Evolutionary conservation across 2,329 filamentous ascomycete genomes (phyloP).

Genomic region (Alternaria atra): DNA sequence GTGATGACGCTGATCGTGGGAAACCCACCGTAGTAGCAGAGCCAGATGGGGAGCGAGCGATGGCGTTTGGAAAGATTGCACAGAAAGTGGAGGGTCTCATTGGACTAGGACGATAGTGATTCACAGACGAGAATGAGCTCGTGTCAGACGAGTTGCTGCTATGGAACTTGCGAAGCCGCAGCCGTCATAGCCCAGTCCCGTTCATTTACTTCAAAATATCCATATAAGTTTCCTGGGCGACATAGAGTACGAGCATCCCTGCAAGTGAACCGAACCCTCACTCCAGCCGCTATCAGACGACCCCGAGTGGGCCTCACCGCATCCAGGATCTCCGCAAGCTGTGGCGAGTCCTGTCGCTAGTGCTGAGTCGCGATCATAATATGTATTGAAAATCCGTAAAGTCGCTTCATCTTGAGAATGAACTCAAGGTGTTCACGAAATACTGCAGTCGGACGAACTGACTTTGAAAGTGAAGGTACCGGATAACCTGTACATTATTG

Average conservation of each 20-base stretch:
- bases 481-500: too few species aligned
- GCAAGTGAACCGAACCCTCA: not conserved
- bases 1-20: slow-evolving; percentile 84
- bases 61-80: slow-evolving; percentile 77
- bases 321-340: not conserved
- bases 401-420: too few species aligned
- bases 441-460: too few species aligned
- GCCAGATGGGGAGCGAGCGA: slow-evolving; percentile 75
- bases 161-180: too few species aligned
- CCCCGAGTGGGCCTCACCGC: not conserved
- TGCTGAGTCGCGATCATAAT: too few species aligned
- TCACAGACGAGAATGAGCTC: too few species aligned
- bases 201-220: not conserved
- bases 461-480: too few species aligned
- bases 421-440: too few species aligned
- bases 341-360: too few species aligned
- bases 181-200: not conserved
- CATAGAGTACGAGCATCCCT: not conserved
- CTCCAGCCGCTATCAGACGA: not conserved
- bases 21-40: slow-evolving; percentile 91
- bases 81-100: slow-evolving; percentile 53
- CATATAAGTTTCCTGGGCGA: not conserved
- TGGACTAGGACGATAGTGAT: slow-evolving; percentile 15
- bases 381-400: too few species aligned
- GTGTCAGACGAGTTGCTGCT: not conserved